Conservation (phyloP, 1,284 basidiomycete genomes). For the Sporisorium graminicola region DNA sequence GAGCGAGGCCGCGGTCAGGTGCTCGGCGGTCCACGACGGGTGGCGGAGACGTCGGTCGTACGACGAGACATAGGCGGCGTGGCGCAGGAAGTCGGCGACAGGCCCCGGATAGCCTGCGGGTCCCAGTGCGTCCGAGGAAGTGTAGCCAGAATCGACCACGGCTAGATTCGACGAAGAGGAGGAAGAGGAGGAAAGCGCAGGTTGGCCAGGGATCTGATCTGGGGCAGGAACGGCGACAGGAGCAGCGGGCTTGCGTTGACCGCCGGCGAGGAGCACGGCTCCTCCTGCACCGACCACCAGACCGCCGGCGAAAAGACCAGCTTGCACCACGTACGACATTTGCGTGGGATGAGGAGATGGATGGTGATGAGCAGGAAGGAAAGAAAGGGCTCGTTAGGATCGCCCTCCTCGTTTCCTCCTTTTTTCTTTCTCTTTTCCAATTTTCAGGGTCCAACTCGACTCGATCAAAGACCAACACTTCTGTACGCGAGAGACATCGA, state of each 20-base stretch:
- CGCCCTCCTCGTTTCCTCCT: not conserved
- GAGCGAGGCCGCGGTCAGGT: constrained; percentile 80
- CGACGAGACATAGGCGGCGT: constrained; percentile 85
- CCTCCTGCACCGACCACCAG: constrained; percentile 80
- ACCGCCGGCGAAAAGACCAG: constrained; percentile 80
- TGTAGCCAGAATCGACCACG: constrained; percentile 28
- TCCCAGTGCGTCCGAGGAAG: constrained; percentile 36
- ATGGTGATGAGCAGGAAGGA: not conserved
- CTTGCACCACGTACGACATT: constrained; percentile 89
- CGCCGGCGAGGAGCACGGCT: constrained; percentile 28
- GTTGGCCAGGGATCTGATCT: constrained; percentile 9
- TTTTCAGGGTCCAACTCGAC: constrained; percentile 24
- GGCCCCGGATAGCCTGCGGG: constrained; percentile 75
- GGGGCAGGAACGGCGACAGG: constrained; percentile 1
- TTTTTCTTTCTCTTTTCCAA: constrained; percentile 1
- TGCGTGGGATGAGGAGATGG: not conserved
- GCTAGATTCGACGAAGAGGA: constrained; percentile 12
- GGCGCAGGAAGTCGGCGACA: constrained; percentile 81
- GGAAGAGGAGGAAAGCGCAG: constrained; percentile 7
- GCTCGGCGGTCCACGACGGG: constrained; percentile 95
- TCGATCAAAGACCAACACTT: constrained; percentile 15
- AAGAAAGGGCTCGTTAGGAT: not conserved
- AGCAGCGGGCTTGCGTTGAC: constrained; percentile 15
- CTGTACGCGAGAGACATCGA: too few relatives aligned
- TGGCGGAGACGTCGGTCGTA: constrained; percentile 92